Conservation (phyloP, 768 basidiomycete genomes). For the Chalciporus chontae region DNA sequence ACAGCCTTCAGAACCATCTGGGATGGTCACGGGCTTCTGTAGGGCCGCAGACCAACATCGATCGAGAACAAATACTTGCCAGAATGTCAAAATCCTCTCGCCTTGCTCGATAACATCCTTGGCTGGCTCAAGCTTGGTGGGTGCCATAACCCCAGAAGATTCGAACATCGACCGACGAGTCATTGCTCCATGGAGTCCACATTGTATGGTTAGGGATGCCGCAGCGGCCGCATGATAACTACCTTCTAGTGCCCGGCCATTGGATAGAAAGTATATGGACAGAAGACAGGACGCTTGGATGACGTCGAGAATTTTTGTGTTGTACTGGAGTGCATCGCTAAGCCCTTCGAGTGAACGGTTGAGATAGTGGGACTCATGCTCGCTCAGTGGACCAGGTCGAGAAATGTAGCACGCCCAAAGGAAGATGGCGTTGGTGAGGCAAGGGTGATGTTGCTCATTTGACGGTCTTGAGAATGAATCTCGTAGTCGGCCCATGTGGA, state of each 20-base stretch:
- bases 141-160: slow-evolving; percentile 31
- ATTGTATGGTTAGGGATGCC: slow-evolving; percentile 69
- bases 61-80: slow-evolving; percentile 81
- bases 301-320: slow-evolving; percentile 59
- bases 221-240: slow-evolving; percentile 75
- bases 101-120: slow-evolving; percentile 61
- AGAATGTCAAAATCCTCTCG: slow-evolving; percentile 73
- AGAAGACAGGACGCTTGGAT: slow-evolving; percentile 76
- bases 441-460: slow-evolving; percentile 68
- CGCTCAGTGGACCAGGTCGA: slow-evolving; percentile 62
- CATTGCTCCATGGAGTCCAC: slow-evolving; percentile 54
- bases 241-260: slow-evolving; percentile 74
- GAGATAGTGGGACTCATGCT: slow-evolving; percentile 73
- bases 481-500: slow-evolving; percentile 63
- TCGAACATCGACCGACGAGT: slow-evolving; percentile 33
- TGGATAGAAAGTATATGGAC: slow-evolving; percentile 72
- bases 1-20: slow-evolving; percentile 56
- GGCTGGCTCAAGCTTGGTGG: slow-evolving; percentile 52
- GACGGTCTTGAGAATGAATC: slow-evolving; percentile 53
- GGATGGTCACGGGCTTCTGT: slow-evolving; percentile 61
- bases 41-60: slow-evolving; percentile 77
- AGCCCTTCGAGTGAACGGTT: slow-evolving; percentile 58
- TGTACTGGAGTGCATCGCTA: slow-evolving; percentile 56
- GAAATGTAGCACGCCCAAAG: slow-evolving; percentile 83
- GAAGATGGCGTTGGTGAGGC: slow-evolving; percentile 76